Evolutionary conservation across 1,284 basidiomycete species (phyloP), one percentile per base, ranked within the genome.

Genomic region (Farysia itapuensis): DNA sequence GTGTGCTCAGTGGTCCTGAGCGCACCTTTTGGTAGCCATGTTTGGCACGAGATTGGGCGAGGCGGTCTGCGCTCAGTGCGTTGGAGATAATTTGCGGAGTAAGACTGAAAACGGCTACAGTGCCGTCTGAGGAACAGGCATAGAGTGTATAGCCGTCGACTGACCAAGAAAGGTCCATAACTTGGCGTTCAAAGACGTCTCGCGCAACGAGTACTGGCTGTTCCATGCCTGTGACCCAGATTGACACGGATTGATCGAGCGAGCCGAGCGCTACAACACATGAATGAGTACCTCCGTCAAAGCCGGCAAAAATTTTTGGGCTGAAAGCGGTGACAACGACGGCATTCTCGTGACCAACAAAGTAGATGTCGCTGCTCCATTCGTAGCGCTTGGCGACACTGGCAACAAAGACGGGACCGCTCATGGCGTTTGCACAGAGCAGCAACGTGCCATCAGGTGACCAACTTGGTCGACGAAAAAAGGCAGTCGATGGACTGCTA

Each of bases 381-480:
- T 84, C 82, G 36, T 86, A 85, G 23, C 94, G 82, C 5, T 89
- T 86, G 58, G 97, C 91, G 20, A 98, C 90, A 11, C 90, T 90
- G 3, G 93, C 92, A 36, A 96, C 94, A 77, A 98, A 99, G 7
- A 98, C 92, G 43, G 91, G 93, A 4, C 92, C 92, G 76, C 95
- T 97, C 64, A 93, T 97, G 3, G 94, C 92, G 71, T 98, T 98
- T 0, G 93, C 94, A 1, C 92, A 88, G 4, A 93, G 91, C 54
- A 99, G 89, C 72, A 95, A 90, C 6, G 90, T 89, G n/a, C 95
- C 95, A 77, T 98, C 95, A 3, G 94, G 94, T 1, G 93, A 95
- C 95, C 94, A 99, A 70, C 92, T 95, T 16, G 95, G 81, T 54
- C 95, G 82, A 43, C 91, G 82, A 78, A 96, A 96, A 81, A 96